These are phyloP conservation scores for Trichosanthes cucumerina DNA, from an alignment of 306 rosid genomes.

Conservation along the genomic window DNA sequence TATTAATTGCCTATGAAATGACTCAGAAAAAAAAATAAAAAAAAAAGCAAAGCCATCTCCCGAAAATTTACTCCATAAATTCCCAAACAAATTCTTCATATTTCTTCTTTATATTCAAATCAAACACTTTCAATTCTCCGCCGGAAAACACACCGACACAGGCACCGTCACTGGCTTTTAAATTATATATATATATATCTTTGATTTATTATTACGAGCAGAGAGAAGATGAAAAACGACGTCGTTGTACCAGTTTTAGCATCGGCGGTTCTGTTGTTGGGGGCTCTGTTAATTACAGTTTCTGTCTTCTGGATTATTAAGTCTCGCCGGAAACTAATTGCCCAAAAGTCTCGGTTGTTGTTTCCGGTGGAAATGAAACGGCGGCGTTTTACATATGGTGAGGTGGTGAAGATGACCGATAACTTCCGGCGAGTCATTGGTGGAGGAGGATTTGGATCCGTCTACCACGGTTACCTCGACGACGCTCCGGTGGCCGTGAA, in stretches of 20 bases:
- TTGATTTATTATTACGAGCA: too few species aligned
- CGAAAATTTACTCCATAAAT: too few species aligned
- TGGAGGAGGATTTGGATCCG: neutral
- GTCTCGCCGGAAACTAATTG: neutral
- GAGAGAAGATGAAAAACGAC: neutral
- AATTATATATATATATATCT: too few species aligned
- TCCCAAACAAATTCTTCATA: too few species aligned
- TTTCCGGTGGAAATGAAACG: neutral
- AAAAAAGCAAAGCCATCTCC: too few species aligned
- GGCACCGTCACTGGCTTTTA: too few species aligned
- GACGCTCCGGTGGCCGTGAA: slow-evolving; percentile 2
- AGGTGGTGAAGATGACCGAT: slow-evolving; percentile 1
- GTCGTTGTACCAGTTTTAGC: neutral
- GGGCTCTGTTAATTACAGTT: neutral
- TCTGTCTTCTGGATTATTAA: neutral
- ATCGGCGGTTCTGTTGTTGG: neutral
- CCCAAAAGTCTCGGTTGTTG: neutral
- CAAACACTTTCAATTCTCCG: too few species aligned
- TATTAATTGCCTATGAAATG: too few species aligned
- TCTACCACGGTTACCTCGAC: neutral
- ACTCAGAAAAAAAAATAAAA: too few species aligned
- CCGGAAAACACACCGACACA: too few species aligned
- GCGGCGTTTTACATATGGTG: slow-evolving; percentile 1
- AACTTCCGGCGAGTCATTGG: neutral
- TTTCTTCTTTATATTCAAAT: too few species aligned